Base-by-base conservation (phyloP, 2,329 filamentous ascomycete genomes). In the Proliferodiscus dingleyae region DNA sequence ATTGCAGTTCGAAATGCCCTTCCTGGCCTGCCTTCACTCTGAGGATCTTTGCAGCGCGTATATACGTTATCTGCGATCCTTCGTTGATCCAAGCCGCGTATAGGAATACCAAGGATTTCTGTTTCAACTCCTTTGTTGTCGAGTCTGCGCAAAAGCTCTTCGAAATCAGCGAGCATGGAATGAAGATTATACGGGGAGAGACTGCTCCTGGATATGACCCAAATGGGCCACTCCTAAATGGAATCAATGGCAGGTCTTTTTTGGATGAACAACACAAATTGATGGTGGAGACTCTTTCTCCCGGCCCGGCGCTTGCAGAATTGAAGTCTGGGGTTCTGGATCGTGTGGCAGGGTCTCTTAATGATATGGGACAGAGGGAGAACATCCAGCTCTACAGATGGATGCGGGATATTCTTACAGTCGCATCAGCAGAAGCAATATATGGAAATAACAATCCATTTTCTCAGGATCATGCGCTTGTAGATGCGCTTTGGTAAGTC, bases 391-490 rank as follows among this genome's bases (percentile, higher is more conserved):
- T 75, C 0, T 74, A 64, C 49, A 36, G 57, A 3, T 73, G 68
- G 68, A 47, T 66, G 22, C 62, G 68, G n/a, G 54, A 69, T 26
- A 50, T 64, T 3, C 64, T 73, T 47, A 68, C 66, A 2, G 42
- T 65, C 3, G 68, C 70, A 8, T 68, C 67, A 0, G 63, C 64
- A 4, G 53, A 63, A 19, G 66, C 68, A 3, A 57, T 76, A n/a
- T 76, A 69, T 46, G 72, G 73, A 1, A 63, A 68, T 1, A 45
- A 66, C 1, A 72, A 74, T 51, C 70, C 71, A 0, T 64, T 73
- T 24, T 60, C 53, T 9, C 41, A 54, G 2, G 54, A 71, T 15
- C 58, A 62, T 2, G 51, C 51, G 2, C 53, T 73, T 5, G 51
- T 70, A 11, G 59, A 70, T 10, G 63, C 63, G n/a, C 63, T 73